Base-by-base conservation (phyloP, 192 early-diverging fungal genomes). In the Backusella circina region DNA sequence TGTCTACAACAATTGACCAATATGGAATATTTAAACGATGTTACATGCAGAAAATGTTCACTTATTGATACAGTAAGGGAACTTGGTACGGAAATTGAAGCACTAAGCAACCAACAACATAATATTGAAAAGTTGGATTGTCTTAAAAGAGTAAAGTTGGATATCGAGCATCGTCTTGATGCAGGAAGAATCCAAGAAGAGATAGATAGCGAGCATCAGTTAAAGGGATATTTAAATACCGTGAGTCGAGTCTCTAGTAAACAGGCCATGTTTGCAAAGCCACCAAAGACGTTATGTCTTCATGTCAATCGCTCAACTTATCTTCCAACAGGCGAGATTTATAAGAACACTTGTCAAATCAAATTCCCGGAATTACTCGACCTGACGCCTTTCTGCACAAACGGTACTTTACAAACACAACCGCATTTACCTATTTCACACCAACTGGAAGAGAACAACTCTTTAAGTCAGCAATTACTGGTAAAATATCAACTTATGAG, bases 241-340 rank as follows among this genome's bases (percentile, higher is more conserved):
- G 33, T 67, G 7, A 65, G 81, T 85, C 23, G 83, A 32, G 75
- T 83, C 21, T 86, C 86, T 64, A 90, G 86, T 39, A 96, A 95
- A 77, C 95, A 94, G 77, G 86, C 91, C 47, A 90, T 91, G 77
- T 82, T 96, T 79, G 95, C 92, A 30, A 85, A 87, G 50, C 87
- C 91, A 28, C 95, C 96, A 12, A 82, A 75, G 23, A 88, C 90
- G 35, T 86, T 97, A 21, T 93, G 91, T 65, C 87, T 97, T 8
- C 94, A 96, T 66, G 87, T 97, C 74, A 90, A 92, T 70, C 91
- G 96, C 10, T 94, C 93, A 2, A 88, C 93, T 13, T 92, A 90
- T 71, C 85, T 88, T 26, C 83, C 89, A 10, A 90, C 88, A 28
- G 93, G 95, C 13, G 89, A 91, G 18, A 79, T 86, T 1, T 85